Evolutionary conservation across 108 stramenopile genomes (phyloP).

Genomic region (Phaeodactylum tricornutum): DNA sequence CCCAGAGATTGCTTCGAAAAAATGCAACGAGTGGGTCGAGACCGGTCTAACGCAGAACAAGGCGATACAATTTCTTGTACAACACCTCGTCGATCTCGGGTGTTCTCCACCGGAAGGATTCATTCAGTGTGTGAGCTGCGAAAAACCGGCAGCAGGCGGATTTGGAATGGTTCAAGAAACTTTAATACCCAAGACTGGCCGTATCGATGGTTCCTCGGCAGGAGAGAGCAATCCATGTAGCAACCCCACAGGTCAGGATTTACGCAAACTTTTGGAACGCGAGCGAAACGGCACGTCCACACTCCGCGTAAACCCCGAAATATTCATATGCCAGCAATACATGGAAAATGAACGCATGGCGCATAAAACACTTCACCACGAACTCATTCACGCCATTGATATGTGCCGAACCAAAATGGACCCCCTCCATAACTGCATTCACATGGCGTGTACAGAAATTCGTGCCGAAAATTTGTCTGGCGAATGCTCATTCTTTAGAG

Average conservation of each 20-base stretch:
- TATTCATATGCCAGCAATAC: slow-evolving; percentile 76
- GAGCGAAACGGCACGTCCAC: slow-evolving; percentile 46
- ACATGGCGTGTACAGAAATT: slow-evolving; percentile 88
- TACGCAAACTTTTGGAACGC: slow-evolving; percentile 17
- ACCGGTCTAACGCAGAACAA: slow-evolving; percentile 53
- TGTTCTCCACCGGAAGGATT: slow-evolving; percentile 70
- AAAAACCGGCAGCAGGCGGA: slow-evolving; percentile 56
- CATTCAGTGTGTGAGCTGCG: slow-evolving; percentile 69
- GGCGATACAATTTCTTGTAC: slow-evolving; percentile 69
- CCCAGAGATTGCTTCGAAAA: background rate
- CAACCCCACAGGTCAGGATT: slow-evolving; percentile 12
- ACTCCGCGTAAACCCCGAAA: slow-evolving; percentile 60
- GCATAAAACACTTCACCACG: slow-evolving; percentile 72
- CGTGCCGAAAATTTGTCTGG: slow-evolving; percentile 85
- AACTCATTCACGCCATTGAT: slow-evolving; percentile 87
- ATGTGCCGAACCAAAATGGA: slow-evolving; percentile 79
- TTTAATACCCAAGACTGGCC: slow-evolving; percentile 8
- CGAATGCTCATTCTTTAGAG: slow-evolving; percentile 67
- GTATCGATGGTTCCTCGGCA: slow-evolving; percentile 5
- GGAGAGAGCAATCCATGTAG: slow-evolving; percentile 15
- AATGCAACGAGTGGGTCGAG: slow-evolving; percentile 57
- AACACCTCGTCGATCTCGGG: slow-evolving; percentile 54
- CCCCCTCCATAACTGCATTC: slow-evolving; percentile 64
- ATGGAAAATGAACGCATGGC: slow-evolving; percentile 43
- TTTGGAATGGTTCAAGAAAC: slow-evolving; percentile 78